Percentiles rank a stretch among this genome's conserved stretches.
These are phyloP conservation scores for Apiotrichum akiyoshidainum DNA, from an alignment of 1,284 basidiomycete species.

Conservation along the genomic window DNA sequence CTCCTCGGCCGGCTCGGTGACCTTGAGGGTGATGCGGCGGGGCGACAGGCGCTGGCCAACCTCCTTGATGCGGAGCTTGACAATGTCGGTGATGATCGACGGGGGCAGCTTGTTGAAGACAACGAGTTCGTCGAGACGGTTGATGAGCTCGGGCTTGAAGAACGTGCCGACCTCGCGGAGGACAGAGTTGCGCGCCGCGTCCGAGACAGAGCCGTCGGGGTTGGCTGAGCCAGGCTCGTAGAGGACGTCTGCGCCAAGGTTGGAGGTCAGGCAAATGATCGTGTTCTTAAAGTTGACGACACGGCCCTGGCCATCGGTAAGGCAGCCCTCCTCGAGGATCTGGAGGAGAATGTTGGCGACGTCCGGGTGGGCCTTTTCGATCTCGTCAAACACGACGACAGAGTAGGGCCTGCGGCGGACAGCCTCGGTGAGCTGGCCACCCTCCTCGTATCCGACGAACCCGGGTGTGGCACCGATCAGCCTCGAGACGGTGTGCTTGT, in stretches of 20 bases:
- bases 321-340: slow-evolving; percentile 83
- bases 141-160: slow-evolving; percentile 87
- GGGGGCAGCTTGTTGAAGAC: slow-evolving; percentile 86
- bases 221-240: slow-evolving; percentile 66
- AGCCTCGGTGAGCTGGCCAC: slow-evolving; percentile 77
- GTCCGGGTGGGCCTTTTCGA: slow-evolving; percentile 87
- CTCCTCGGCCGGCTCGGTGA: slow-evolving; percentile 61
- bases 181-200: slow-evolving; percentile 65
- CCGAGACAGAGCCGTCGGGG: slow-evolving; percentile 64
- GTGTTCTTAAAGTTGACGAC: slow-evolving; percentile 63
- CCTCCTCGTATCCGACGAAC: slow-evolving; percentile 89
- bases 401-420: slow-evolving; percentile 67
- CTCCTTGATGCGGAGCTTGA: slow-evolving; percentile 69
- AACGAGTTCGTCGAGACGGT: slow-evolving; percentile 79
- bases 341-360: slow-evolving; percentile 88
- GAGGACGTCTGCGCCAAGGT: slow-evolving; percentile 74
- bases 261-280: slow-evolving; percentile 90
- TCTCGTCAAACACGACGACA: slow-evolving; percentile 62
- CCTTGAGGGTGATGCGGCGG: slow-evolving; percentile 68
- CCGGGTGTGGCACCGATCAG: slow-evolving; percentile 88
- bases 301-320: slow-evolving; percentile 63
- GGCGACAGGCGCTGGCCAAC: slow-evolving; percentile 65
- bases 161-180: slow-evolving; percentile 68
- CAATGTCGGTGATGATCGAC: slow-evolving; percentile 70
- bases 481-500: slow-evolving; percentile 83